These are phyloP conservation scores for Saccharomycopsis fermentans DNA, from an alignment of 805 yeast species.

Conservation along the genomic window DNA sequence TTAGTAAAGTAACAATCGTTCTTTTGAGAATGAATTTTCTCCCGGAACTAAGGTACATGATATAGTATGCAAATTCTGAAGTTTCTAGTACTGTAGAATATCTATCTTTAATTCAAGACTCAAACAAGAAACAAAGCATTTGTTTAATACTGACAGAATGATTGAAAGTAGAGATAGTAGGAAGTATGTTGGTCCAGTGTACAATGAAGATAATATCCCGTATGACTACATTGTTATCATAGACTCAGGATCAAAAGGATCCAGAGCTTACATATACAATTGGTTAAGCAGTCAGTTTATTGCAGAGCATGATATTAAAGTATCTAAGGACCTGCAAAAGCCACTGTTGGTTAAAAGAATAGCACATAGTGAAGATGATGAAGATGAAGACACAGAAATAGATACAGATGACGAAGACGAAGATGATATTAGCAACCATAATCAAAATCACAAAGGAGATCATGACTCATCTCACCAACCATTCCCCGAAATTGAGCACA, in stretches of 20 bases:
- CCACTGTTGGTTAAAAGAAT: conserved; percentile 13
- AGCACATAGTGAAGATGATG: conserved; percentile 11
- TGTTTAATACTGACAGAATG: not conserved
- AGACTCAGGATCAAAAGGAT: conserved; percentile 60
- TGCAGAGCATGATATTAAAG: conserved; percentile 13
- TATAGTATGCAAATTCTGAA: too few relatives aligned
- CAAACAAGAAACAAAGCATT: too few relatives aligned
- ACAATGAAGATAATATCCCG: conserved; percentile 36
- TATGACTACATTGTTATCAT: conserved; percentile 51
- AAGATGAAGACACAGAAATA: conserved; percentile 8
- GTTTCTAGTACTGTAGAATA: too few relatives aligned
- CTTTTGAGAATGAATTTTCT: too few relatives aligned
- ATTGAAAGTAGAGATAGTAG: not conserved
- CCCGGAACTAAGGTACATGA: too few relatives aligned
- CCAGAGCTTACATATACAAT: conserved; percentile 49
- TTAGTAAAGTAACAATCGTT: too few relatives aligned
- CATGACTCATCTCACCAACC: conserved; percentile 4
- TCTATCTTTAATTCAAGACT: too few relatives aligned
- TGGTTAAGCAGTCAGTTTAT: conserved; percentile 22
- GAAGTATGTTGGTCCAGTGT: conserved; percentile 26
- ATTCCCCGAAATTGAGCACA: conserved; percentile 11
- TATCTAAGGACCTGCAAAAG: conserved; percentile 1
- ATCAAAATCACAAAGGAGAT: too few relatives aligned
- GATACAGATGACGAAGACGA: conserved; percentile 19
- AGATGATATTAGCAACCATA: conserved; percentile 17